A percentile compares a stretch with the other conserved stretches of the same genome.
These are phyloP conservation scores for Asterionellopsis glacialis DNA, from an alignment of 108 stramenopile genomes.

Conservation along the genomic window DNA sequence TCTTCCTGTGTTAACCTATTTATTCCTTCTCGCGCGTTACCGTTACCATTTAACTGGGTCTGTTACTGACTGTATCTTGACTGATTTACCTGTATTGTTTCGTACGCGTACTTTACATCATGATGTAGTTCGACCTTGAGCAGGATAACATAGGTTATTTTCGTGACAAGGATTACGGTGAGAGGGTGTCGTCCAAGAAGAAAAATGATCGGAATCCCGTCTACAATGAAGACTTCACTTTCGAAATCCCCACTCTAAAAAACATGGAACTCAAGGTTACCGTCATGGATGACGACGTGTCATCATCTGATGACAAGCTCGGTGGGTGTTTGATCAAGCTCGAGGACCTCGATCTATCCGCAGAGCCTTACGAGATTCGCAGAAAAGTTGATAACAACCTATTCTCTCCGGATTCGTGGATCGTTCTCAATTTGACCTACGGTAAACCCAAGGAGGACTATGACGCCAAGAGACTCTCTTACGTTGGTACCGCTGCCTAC, in stretches of 20 bases:
- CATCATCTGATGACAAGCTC: conserved; percentile 12
- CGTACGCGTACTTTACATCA: too few species aligned
- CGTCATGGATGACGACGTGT: conserved; percentile 23
- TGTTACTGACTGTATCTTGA: too few species aligned
- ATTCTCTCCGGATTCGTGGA: too few species aligned
- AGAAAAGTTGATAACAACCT: conserved; percentile 2
- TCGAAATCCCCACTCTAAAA: conserved; percentile 8
- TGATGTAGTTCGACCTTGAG: conserved; percentile 2
- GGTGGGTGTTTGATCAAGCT: conserved; percentile 18
- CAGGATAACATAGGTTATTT: not conserved
- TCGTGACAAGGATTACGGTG: conserved; percentile 12
- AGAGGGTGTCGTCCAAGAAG: conserved; percentile 8
- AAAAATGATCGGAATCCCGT: conserved; percentile 12
- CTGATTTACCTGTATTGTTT: too few species aligned
- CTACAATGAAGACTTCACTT: conserved; percentile 9
- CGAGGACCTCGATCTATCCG: conserved; percentile 8
- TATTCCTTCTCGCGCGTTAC: too few species aligned
- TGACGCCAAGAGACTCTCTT: conserved; percentile 29
- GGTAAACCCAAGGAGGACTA: conserved; percentile 17
- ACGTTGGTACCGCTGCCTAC: conserved; percentile 48
- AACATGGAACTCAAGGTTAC: conserved; percentile 14
- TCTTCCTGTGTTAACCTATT: not conserved
- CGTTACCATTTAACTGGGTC: too few species aligned
- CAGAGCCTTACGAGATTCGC: not conserved
- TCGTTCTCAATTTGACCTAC: too few species aligned